Percentiles rank a stretch among this genome's conserved stretches.
Conservation (phyloP, 176 grass and related monocot species). For the Areca catechu region DNA sequence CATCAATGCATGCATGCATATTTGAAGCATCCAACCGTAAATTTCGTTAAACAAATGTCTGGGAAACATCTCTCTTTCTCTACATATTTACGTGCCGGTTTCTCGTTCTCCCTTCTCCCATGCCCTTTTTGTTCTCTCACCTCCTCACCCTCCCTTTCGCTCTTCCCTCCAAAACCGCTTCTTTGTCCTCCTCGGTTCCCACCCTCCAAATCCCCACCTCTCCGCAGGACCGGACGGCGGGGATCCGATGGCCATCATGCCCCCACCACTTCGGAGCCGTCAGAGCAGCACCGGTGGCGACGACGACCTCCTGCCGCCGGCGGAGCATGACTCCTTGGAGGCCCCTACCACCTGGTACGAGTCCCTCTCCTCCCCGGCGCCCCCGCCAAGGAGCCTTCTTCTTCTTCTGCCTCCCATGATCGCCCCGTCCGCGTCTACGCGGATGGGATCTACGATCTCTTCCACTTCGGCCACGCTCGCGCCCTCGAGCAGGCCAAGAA, state of each 20-base stretch:
- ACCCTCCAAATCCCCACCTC: too few species aligned
- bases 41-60: too few species aligned
- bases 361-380: conserved; percentile 7
- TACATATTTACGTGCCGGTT: too few species aligned
- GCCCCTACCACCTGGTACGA: conserved; percentile 36
- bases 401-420: conserved; percentile 1
- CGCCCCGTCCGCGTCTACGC: conserved; percentile 46
- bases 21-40: too few species aligned
- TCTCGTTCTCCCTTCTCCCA: too few species aligned
- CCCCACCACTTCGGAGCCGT: background rate
- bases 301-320: background rate
- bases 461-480: conserved; percentile 66
- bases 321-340: conserved; percentile 14
- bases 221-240: background rate
- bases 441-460: conserved; percentile 62
- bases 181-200: background rate
- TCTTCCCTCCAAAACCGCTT: conserved; percentile 10
- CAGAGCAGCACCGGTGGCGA: background rate
- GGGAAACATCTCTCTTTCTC: too few species aligned
- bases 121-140: background rate
- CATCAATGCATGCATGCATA: too few species aligned
- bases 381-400: background rate
- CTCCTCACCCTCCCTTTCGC: background rate
- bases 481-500: conserved; percentile 75
- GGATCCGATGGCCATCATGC: conserved; percentile 4